A percentile compares a stretch with the other conserved stretches of the same genome.
Conservation (phyloP, 148 eudicot species). For the Chenopodium album region DNA sequence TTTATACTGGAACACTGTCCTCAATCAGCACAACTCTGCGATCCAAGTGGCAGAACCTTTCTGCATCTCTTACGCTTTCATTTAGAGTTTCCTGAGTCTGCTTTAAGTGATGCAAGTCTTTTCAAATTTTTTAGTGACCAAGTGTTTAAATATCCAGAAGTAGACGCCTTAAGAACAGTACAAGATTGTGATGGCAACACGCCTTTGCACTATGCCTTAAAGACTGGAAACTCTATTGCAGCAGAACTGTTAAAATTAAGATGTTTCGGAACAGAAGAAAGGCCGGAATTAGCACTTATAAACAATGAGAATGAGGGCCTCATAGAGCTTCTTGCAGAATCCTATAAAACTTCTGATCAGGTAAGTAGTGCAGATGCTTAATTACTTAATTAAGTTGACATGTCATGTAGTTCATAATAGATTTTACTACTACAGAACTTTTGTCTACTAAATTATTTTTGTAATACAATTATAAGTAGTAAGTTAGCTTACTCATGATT, state of each 20-base stretch:
- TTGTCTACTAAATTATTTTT: too few relatives aligned
- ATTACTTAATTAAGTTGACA: too few relatives aligned
- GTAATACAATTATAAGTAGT: too few relatives aligned
- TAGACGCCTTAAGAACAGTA: background rate
- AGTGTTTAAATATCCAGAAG: slow-evolving; percentile 4
- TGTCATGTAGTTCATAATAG: too few relatives aligned
- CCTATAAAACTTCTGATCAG: background rate
- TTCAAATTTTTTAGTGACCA: background rate
- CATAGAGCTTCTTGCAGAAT: background rate
- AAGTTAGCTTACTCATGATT: too few relatives aligned
- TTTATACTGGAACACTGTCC: background rate
- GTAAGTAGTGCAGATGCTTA: background rate
- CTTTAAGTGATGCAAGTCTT: too few relatives aligned
- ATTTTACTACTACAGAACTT: too few relatives aligned
- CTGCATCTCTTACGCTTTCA: background rate
- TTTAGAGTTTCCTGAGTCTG: background rate
- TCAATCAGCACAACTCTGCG: slow-evolving; percentile 3
- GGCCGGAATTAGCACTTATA: background rate
- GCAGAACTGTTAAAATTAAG: background rate
- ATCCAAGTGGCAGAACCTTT: slow-evolving; percentile 11
- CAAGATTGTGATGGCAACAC: slow-evolving; percentile 10
- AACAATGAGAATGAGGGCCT: background rate
- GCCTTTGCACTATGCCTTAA: slow-evolving; percentile 5
- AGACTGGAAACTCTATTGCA: background rate
- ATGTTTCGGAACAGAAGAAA: background rate